These are phyloP conservation scores for Xylaria arbuscula DNA, from an alignment of 2,329 filamentous ascomycete species.

Conservation along the genomic window DNA sequence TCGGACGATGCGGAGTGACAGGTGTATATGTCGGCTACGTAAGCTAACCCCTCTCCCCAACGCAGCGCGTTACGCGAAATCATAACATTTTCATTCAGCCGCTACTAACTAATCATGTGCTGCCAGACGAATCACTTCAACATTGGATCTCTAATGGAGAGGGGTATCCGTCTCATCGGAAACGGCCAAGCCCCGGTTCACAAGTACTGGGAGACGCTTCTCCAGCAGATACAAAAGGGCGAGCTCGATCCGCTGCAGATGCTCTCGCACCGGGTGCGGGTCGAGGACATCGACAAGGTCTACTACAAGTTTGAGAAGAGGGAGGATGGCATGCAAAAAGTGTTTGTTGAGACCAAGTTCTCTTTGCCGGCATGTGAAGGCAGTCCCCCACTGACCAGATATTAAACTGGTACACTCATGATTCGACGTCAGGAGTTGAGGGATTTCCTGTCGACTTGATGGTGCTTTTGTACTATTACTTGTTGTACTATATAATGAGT, in stretches of 20 bases:
- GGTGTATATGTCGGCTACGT: conserved; percentile 74
- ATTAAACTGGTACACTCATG: conserved; percentile 12
- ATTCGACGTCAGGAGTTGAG: background rate
- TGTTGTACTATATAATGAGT: background rate
- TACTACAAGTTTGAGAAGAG: conserved; percentile 71
- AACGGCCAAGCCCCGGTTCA: conserved; percentile 79
- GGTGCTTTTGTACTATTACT: conserved; percentile 6
- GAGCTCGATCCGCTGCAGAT: conserved; percentile 82
- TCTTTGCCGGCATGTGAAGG: conserved; percentile 56
- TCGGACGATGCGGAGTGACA: conserved; percentile 79
- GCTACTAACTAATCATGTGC: conserved; percentile 67
- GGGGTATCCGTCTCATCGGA: conserved; percentile 81
- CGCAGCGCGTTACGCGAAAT: background rate
- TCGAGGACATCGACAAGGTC: conserved; percentile 77
- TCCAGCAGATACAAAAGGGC: conserved; percentile 72
- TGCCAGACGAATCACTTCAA: conserved; percentile 81
- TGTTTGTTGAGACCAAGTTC: conserved; percentile 72
- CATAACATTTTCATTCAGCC: background rate
- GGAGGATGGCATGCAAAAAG: conserved; percentile 82
- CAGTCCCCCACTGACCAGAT: conserved; percentile 35
- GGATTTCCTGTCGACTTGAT: background rate
- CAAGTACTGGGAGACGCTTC: conserved; percentile 83
- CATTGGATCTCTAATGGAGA: conserved; percentile 85
- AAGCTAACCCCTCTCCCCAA: conserved; percentile 44
- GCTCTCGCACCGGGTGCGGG: conserved; percentile 79